phyloP scores from a whole-genome alignment of 1,284 basidiomycete genomes.

The Ganoderma leucocontextum region DNA sequence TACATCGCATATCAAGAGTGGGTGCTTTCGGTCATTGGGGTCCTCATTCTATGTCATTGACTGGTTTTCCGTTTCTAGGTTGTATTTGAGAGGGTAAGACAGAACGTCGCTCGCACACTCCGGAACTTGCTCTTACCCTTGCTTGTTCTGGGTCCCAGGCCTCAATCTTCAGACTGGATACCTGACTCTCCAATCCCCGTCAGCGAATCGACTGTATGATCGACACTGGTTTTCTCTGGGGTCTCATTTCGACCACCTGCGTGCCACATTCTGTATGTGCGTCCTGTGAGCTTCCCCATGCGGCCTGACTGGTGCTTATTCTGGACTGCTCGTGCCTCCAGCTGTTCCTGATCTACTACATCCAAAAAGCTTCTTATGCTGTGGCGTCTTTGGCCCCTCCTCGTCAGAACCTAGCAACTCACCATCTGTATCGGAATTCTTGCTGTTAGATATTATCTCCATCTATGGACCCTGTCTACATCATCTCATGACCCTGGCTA shows the following conservation, averaged over 20 bases:
- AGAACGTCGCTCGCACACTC: background rate
- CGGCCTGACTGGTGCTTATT: background rate
- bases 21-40: background rate
- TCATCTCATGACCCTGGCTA: background rate
- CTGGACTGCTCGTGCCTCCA: background rate
- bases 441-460: background rate
- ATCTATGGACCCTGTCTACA: background rate
- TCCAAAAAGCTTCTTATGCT: background rate
- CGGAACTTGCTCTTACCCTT: background rate
- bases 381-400: background rate
- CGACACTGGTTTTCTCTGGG: background rate
- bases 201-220: background rate
- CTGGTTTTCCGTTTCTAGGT: background rate
- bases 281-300: background rate
- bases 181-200: background rate
- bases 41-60: background rate
- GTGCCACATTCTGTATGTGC: background rate
- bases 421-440: background rate
- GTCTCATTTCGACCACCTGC: background rate
- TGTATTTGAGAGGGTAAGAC: slow-evolving; percentile 11
- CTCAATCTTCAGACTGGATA: slow-evolving; percentile 10
- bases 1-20: slow-evolving; percentile 12
- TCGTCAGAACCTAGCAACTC: background rate
- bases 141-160: background rate
- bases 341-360: background rate